phyloP scores from a whole-genome alignment of 148 eudicot genomes.

The Cornus controversa region DNA sequence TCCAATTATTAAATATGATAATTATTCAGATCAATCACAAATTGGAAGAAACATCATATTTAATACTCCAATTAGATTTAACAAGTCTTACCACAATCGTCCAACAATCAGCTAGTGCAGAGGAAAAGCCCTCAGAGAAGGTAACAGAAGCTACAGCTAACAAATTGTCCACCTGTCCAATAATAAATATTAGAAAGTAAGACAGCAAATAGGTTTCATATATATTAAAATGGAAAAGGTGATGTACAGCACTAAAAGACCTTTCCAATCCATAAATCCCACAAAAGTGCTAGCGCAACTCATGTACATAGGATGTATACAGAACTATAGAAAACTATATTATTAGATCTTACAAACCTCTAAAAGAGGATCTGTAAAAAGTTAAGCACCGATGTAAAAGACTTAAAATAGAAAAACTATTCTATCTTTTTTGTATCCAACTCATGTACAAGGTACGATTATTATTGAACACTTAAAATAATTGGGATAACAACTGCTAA shows the following conservation, averaged over 20 bases:
- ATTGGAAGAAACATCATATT: not conserved
- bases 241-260: not conserved
- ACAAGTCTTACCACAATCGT: constrained; percentile 42
- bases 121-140: constrained; percentile 60
- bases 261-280: not conserved
- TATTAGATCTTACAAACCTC: too few relatives aligned
- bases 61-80: not conserved
- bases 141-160: constrained; percentile 61
- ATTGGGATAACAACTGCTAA: too few relatives aligned
- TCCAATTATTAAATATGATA: too few relatives aligned
- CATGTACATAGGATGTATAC: too few relatives aligned
- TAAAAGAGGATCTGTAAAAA: too few relatives aligned
- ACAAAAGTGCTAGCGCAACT: not conserved
- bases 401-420: too few relatives aligned
- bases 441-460: too few relatives aligned
- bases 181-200: not conserved
- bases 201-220: not conserved
- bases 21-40: not conserved
- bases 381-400: not conserved
- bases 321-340: too few relatives aligned
- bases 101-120: constrained; percentile 69
- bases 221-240: not conserved
- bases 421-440: too few relatives aligned
- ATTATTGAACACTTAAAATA: too few relatives aligned
- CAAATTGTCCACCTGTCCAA: constrained; percentile 57